Evolutionary conservation across 2,329 filamentous ascomycete genomes (phyloP).

Genomic region (Xylaria sp.): DNA sequence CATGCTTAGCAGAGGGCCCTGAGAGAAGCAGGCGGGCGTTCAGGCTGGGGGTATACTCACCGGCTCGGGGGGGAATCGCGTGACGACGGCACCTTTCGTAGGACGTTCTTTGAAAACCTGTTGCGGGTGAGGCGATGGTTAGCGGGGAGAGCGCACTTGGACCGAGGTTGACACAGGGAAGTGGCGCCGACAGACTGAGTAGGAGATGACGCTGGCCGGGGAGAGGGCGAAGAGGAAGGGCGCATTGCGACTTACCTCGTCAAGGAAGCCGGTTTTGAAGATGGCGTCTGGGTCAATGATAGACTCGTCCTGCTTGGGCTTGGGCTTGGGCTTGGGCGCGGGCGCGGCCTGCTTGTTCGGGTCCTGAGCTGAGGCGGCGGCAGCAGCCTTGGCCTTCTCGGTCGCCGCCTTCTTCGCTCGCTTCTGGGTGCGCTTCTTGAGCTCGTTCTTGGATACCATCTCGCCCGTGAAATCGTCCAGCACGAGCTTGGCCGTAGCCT

Average conservation of each 20-base stretch:
- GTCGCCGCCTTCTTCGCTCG: conserved; percentile 66
- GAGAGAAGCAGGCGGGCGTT: background rate
- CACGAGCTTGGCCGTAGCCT: conserved; percentile 66
- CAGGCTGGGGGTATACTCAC: conserved; percentile 13
- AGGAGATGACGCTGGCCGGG: no score
- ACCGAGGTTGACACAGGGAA: no score
- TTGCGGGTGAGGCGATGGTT: background rate
- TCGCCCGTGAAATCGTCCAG: conserved; percentile 73
- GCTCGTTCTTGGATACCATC: conserved; percentile 71
- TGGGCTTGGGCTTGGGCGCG: conserved; percentile 14
- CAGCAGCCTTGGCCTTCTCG: conserved; percentile 57
- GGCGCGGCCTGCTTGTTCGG: conserved; percentile 39
- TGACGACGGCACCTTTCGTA: conserved; percentile 62
- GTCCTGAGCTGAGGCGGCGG: conserved; percentile 33
- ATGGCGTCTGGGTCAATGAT: conserved; percentile 69
- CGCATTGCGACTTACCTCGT: conserved; percentile 61
- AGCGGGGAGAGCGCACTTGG: background rate
- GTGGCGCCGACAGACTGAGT: no score
- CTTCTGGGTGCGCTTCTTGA: conserved; percentile 70
- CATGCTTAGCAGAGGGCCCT: background rate
- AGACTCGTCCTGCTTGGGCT: background rate
- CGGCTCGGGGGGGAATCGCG: conserved; percentile 85
- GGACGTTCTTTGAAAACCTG: conserved; percentile 71
- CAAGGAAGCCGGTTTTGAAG: conserved; percentile 83
- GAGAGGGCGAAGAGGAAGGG: no score